These are phyloP conservation scores for Talaromyces verruculosus DNA, from an alignment of 2,329 filamentous ascomycete species.

Conservation along the genomic window DNA sequence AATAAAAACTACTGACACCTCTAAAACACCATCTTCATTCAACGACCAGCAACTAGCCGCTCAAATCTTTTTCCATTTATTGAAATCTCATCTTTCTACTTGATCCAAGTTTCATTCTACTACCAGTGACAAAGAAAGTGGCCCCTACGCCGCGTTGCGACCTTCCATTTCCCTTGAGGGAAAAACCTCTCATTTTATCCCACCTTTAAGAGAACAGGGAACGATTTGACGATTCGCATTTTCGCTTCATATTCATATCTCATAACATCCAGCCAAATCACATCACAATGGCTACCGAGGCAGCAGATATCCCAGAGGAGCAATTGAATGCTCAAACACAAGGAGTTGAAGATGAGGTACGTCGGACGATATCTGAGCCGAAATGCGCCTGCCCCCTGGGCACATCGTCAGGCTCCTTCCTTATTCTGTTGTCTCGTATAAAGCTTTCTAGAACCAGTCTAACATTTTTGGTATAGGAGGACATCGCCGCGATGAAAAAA, in stretches of 20 bases:
- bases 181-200: constrained; percentile 10
- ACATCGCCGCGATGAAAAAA: constrained; percentile 84
- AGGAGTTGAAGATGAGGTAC: constrained; percentile 48
- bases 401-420: background rate
- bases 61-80: background rate
- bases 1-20: constrained; percentile 7
- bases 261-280: background rate
- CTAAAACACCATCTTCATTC: constrained; percentile 4
- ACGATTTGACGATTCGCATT: background rate
- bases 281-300: constrained; percentile 20
- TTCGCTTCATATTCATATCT: constrained; percentile 1
- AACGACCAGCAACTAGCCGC: constrained; percentile 7
- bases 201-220: background rate
- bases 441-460: background rate
- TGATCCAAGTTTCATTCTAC: background rate
- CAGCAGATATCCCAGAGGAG: constrained; percentile 30
- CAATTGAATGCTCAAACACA: constrained; percentile 42
- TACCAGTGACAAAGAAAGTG: background rate
- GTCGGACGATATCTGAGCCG: background rate
- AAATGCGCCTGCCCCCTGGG: background rate
- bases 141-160: background rate
- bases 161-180: constrained; percentile 12
- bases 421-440: background rate
- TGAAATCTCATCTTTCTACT: background rate
- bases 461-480: constrained; percentile 53